Conservation (phyloP, 345 rosid genomes). For the Salix udensis region DNA sequence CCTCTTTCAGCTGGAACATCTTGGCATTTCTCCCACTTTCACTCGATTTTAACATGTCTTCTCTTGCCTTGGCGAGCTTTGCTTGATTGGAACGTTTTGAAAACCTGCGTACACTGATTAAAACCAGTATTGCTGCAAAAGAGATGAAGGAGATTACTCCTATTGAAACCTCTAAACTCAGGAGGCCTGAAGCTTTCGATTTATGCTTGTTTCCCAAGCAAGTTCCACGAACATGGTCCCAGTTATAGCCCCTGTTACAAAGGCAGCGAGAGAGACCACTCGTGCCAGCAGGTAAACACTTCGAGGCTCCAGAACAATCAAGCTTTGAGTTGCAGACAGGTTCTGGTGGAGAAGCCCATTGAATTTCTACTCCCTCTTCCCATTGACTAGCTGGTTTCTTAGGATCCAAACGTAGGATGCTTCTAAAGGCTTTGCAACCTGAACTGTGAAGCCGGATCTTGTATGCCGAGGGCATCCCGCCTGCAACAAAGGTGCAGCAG, state of each 20-base stretch:
- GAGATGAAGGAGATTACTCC: constrained; percentile 31
- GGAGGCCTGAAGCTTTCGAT: not conserved
- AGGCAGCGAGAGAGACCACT: constrained; percentile 42
- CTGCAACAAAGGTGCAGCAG: constrained; percentile 53
- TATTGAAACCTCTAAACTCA: constrained; percentile 31
- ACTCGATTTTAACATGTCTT: constrained; percentile 41
- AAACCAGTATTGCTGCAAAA: constrained; percentile 10
- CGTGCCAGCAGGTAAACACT: constrained; percentile 30
- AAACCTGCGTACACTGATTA: constrained; percentile 20
- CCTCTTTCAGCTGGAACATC: constrained; percentile 44
- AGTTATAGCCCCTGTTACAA: constrained; percentile 40
- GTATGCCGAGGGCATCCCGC: constrained; percentile 67
- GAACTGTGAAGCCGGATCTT: constrained; percentile 59
- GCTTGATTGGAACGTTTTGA: constrained; percentile 15
- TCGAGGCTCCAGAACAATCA: constrained; percentile 47
- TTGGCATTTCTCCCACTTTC: constrained; percentile 45
- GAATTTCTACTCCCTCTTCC: constrained; percentile 61
- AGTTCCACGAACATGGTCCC: constrained; percentile 36
- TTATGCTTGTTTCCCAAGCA: constrained; percentile 34
- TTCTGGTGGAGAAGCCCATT: constrained; percentile 51
- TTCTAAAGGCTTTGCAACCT: constrained; percentile 57
- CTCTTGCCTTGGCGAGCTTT: constrained; percentile 44
- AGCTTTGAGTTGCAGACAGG: constrained; percentile 39
- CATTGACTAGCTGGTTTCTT: constrained; percentile 36
- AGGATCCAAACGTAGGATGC: constrained; percentile 47